These are phyloP conservation scores for Pichia ethanolica DNA, from an alignment of 805 yeast species.

Conservation along the genomic window DNA sequence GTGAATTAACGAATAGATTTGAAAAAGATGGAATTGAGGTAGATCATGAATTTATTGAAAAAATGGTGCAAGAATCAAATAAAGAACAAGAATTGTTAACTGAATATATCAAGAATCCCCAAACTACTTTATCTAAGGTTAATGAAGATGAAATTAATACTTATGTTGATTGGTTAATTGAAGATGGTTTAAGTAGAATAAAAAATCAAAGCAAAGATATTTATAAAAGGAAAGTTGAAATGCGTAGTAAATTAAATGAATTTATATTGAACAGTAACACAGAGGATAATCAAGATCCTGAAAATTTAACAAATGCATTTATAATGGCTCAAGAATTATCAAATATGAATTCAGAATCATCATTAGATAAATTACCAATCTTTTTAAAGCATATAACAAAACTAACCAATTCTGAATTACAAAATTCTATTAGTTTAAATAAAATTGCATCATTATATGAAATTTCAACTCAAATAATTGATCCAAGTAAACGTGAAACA, in stretches of 20 bases:
- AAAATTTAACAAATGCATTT: conserved; percentile 19
- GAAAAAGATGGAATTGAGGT: conserved; percentile 22
- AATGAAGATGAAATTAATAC: conserved; percentile 16
- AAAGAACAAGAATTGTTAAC: conserved; percentile 15
- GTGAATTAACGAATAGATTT: conserved; percentile 20
- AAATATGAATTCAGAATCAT: conserved; percentile 14
- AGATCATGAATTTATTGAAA: conserved; percentile 24
- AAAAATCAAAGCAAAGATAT: conserved; percentile 8
- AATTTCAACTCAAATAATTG: conserved; percentile 31
- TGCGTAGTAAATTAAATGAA: conserved; percentile 13
- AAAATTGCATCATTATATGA: conserved; percentile 32
- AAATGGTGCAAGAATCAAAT: conserved; percentile 19
- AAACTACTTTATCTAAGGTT: conserved; percentile 11
- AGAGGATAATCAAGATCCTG: conserved; percentile 12
- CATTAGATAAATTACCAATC: conserved; percentile 20
- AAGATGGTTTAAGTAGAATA: conserved; percentile 17
- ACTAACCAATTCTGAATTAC: conserved; percentile 14
- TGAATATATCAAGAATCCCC: conserved; percentile 11
- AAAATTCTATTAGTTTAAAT: conserved; percentile 27
- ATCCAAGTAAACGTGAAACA: conserved; percentile 25
- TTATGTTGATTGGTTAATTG: conserved; percentile 23
- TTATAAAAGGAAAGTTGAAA: conserved; percentile 3
- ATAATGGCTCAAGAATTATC: conserved; percentile 15
- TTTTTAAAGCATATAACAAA: conserved; percentile 18
- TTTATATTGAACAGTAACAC: neutral